A percentile compares a stretch with the other conserved stretches of the same genome.
Conservation (phyloP, 306 rosid genomes). For the Macrotyloma uniflorum region DNA sequence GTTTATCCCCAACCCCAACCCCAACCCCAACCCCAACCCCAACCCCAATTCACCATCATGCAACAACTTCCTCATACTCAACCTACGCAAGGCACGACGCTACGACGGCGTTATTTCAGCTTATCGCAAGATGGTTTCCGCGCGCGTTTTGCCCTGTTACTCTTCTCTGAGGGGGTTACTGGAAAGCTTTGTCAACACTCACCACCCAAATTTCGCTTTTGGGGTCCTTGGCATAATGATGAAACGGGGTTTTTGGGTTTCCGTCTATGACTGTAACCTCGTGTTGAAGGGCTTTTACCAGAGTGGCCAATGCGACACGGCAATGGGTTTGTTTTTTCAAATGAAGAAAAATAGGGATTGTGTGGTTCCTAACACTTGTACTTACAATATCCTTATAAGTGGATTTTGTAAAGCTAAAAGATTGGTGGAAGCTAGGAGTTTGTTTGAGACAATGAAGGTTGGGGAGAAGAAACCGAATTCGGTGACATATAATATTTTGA, state of each 20-base stretch:
- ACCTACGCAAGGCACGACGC: slow-evolving; percentile 53
- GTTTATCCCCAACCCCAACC: too few relatives aligned
- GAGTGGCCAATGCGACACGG: slow-evolving; percentile 51
- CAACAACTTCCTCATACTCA: slow-evolving; percentile 58
- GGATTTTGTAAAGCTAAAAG: slow-evolving; percentile 65
- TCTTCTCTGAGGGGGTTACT: slow-evolving; percentile 58
- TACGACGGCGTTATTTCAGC: slow-evolving; percentile 56
- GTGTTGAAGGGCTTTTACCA: slow-evolving; percentile 64
- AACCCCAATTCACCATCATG: slow-evolving; percentile 52
- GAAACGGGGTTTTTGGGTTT: slow-evolving; percentile 60
- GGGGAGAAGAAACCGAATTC: slow-evolving; percentile 50
- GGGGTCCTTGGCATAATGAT: slow-evolving; percentile 66
- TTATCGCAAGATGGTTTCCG: slow-evolving; percentile 50
- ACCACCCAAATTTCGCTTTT: slow-evolving; percentile 46
- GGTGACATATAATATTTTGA: slow-evolving; percentile 60
- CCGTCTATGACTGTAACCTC: slow-evolving; percentile 51
- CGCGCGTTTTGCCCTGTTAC: slow-evolving; percentile 50
- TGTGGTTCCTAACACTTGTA: slow-evolving; percentile 52
- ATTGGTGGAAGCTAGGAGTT: slow-evolving; percentile 58
- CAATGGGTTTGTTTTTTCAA: slow-evolving; percentile 45
- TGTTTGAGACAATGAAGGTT: slow-evolving; percentile 64
- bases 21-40: slow-evolving; percentile 30
- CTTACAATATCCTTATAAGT: slow-evolving; percentile 63
- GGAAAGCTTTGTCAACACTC: slow-evolving; percentile 57
- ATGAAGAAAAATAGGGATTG: slow-evolving; percentile 50